A percentile compares a stretch with the other conserved stretches of the same genome.
These are phyloP conservation scores for Mycena belliarum DNA, from an alignment of 768 basidiomycete species.

Conservation along the genomic window DNA sequence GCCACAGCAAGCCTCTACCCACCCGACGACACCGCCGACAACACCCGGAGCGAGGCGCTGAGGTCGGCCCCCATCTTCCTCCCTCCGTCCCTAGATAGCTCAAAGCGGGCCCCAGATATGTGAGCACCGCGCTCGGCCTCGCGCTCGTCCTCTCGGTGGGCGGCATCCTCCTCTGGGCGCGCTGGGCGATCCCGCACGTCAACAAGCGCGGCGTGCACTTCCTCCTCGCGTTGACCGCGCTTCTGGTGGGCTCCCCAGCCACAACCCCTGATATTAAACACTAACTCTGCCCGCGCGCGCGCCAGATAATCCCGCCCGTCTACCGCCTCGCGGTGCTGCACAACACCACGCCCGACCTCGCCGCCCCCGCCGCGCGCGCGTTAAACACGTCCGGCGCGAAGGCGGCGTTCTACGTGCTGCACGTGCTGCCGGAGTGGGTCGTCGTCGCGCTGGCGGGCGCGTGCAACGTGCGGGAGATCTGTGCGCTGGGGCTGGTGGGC, in stretches of 20 bases:
- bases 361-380: conserved; percentile 26
- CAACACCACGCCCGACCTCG: conserved; percentile 27
- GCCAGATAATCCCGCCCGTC: conserved; percentile 28
- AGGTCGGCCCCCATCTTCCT: conserved; percentile 10
- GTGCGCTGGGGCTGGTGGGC: conserved; percentile 29
- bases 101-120: conserved; percentile 23
- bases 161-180: conserved; percentile 25
- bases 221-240: conserved; percentile 22
- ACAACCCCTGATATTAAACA: too few relatives aligned
- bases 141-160: conserved; percentile 24
- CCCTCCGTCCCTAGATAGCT: background rate
- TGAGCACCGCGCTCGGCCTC: conserved; percentile 30
- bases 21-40: conserved; percentile 15
- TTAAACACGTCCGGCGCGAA: conserved; percentile 31
- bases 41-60: conserved; percentile 23
- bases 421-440: conserved; percentile 36
- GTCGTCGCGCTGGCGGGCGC: conserved; percentile 23
- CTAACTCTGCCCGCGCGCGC: background rate
- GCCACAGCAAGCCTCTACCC: conserved; percentile 25
- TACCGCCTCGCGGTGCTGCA: conserved; percentile 36
- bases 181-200: conserved; percentile 23
- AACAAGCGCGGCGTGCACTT: conserved; percentile 23
- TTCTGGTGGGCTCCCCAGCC: conserved; percentile 22
- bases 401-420: conserved; percentile 33
- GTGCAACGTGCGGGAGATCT: conserved; percentile 30